Evolutionary conservation across 345 rosid genomes (phyloP), one percentile per base, ranked within the genome.

Genomic region (Erucastrum elatum): DNA sequence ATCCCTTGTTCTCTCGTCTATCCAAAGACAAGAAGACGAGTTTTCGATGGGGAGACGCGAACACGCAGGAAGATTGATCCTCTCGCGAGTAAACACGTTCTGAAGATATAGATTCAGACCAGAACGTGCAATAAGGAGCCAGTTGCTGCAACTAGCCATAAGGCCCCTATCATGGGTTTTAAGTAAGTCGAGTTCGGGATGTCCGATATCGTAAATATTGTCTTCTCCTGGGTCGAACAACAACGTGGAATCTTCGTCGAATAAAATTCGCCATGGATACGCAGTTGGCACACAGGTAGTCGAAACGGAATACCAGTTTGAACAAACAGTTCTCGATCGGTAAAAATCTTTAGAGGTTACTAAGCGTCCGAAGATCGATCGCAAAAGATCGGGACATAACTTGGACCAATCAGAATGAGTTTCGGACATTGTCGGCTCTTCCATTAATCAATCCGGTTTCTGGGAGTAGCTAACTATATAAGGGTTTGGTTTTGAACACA

Each of bases 281-380:
- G 70, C 64, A 46, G 75, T 53, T 41, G 13, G 49, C 49, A 41
- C n/a, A 34, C 65, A 34, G 6, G 80, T 77, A 26, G 2, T 26
- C 31, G 75, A 77, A 34, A 63, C 56, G 0, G 64, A n/a, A 1
- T 77, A 63, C 80, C 70, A 77, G 75, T 37, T 10, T 26, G 80
- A 70, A 69, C 70, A 77, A 7, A 77, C 41, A 8, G 70, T 63
- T 70, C 75, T 62, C 1, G 80, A 64, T 61, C 75, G 56, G 7
- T 77, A 69, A 34, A 13, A 77, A 27, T 77, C 80, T 2, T 63
- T n/a, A 16, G 27, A 37, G 12, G 8, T 37, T 25, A 4, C 3
- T 26, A 77, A 49, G 30, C 75, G 0, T 63, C 70, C 75, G n/a
- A 77, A 10, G 55, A 77, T 70, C 4, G 56, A 21, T 77, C 15